These are phyloP conservation scores for Zalaria obscura DNA, from an alignment of 2,329 filamentous ascomycete genomes.

Conservation along the genomic window DNA sequence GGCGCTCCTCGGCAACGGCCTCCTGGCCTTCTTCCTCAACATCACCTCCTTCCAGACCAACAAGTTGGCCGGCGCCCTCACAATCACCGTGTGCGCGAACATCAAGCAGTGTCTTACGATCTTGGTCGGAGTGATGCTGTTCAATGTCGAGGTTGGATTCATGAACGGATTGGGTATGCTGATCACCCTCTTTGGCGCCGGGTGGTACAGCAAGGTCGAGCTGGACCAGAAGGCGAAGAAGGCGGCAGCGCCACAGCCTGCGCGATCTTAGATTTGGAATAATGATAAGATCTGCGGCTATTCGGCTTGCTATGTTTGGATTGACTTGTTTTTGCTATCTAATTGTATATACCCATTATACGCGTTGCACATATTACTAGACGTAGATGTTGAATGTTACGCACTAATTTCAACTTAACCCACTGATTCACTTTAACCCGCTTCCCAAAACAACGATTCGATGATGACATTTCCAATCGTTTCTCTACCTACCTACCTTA, in stretches of 20 bases:
- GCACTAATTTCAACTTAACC: too few species aligned
- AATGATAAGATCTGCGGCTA: too few species aligned
- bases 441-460: too few species aligned
- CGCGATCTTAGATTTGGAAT: too few species aligned
- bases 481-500: too few species aligned
- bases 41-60: conserved; percentile 24
- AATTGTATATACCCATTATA: too few species aligned
- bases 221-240: conserved; percentile 30
- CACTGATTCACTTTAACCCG: too few species aligned
- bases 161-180: conserved; percentile 41
- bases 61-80: conserved; percentile 23
- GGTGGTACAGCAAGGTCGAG: conserved; percentile 44
- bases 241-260: not conserved
- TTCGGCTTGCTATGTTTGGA: too few species aligned
- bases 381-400: too few species aligned
- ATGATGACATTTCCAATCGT: too few species aligned
- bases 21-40: conserved; percentile 21
- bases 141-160: conserved; percentile 17
- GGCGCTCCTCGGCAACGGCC: conserved; percentile 17
- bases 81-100: conserved; percentile 22
- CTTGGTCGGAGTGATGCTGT: conserved; percentile 21
- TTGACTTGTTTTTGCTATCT: too few species aligned
- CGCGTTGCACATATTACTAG: too few species aligned
- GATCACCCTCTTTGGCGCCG: conserved; percentile 41
- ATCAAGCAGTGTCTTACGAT: conserved; percentile 24